Evolutionary conservation across 1,139 yeast genomes (phyloP).

Genomic region (Debaryomyces coudertii): DNA sequence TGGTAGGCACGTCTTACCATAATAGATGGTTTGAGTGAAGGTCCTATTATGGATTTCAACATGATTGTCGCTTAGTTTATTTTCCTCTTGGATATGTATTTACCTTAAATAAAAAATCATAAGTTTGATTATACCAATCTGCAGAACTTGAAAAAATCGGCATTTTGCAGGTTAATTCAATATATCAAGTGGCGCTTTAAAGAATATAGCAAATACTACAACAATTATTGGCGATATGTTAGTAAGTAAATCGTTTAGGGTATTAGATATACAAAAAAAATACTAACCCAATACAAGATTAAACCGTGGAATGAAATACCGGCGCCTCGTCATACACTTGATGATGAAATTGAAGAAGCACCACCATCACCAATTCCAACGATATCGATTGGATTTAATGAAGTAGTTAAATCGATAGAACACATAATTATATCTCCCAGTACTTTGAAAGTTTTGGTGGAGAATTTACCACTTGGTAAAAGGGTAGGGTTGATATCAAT

Average conservation of each 20-base stretch:
- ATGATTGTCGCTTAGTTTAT: neutral
- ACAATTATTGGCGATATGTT: neutral
- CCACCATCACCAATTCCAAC: conserved; percentile 21
- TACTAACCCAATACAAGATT: conserved; percentile 34
- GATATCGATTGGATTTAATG: conserved; percentile 16
- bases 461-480: conserved; percentile 20
- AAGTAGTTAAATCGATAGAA: conserved; percentile 13
- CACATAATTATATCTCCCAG: conserved; percentile 32
- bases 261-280: too few species aligned
- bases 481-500: conserved; percentile 28
- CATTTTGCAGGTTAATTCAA: conserved; percentile 6
- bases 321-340: conserved; percentile 57
- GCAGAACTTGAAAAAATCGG: neutral
- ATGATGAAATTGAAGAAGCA: conserved; percentile 40
- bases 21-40: neutral
- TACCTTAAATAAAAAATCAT: neutral
- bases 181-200: conserved; percentile 6
- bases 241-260: neutral
- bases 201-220: neutral
- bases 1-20: conserved; percentile 28
- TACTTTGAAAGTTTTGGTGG: conserved; percentile 29
- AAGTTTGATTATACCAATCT: neutral
- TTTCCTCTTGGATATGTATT: neutral
- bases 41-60: conserved; percentile 6
- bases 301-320: conserved; percentile 60